Evolutionary conservation across 371 early-diverging fungal species (phyloP).

Genomic region (Apophysomyces variabilis): DNA sequence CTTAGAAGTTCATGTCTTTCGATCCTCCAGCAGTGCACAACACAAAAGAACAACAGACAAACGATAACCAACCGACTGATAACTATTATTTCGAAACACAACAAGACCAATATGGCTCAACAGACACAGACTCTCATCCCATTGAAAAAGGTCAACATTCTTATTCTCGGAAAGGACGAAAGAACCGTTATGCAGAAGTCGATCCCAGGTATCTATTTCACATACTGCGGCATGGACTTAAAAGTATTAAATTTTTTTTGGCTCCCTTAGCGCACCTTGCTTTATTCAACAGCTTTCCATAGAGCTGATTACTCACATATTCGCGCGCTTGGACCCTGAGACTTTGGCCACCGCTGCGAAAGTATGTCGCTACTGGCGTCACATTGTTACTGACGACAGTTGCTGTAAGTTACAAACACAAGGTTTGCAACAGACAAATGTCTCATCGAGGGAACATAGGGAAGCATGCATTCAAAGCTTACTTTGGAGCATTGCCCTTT

Average conservation of each 20-base stretch:
- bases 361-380: slow-evolving; percentile 53
- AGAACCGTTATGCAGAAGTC: slow-evolving; percentile 8
- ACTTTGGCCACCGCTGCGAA: slow-evolving; percentile 40
- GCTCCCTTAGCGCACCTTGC: slow-evolving; percentile 33
- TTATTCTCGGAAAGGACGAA: slow-evolving; percentile 15
- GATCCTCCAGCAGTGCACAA: slow-evolving; percentile 20
- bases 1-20: slow-evolving; percentile 40
- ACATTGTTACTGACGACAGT: slow-evolving; percentile 48
- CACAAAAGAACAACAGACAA: slow-evolving; percentile 3
- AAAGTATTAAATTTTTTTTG: background rate
- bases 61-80: background rate
- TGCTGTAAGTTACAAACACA: slow-evolving; percentile 42
- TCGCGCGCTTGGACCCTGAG: slow-evolving; percentile 50
- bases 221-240: background rate
- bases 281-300: slow-evolving; percentile 46
- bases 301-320: slow-evolving; percentile 50
- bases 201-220: slow-evolving; percentile 12
- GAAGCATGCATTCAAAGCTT: slow-evolving; percentile 53
- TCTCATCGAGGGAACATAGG: slow-evolving; percentile 24
- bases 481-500: slow-evolving; percentile 49
- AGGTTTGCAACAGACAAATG: background rate
- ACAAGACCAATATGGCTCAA: slow-evolving; percentile 20
- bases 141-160: slow-evolving; percentile 14
- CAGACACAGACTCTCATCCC: slow-evolving; percentile 7
- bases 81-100: slow-evolving; percentile 5